Conservation (phyloP, 495 filamentous ascomycete species). For the Chaetomium cochliodes region DNA sequence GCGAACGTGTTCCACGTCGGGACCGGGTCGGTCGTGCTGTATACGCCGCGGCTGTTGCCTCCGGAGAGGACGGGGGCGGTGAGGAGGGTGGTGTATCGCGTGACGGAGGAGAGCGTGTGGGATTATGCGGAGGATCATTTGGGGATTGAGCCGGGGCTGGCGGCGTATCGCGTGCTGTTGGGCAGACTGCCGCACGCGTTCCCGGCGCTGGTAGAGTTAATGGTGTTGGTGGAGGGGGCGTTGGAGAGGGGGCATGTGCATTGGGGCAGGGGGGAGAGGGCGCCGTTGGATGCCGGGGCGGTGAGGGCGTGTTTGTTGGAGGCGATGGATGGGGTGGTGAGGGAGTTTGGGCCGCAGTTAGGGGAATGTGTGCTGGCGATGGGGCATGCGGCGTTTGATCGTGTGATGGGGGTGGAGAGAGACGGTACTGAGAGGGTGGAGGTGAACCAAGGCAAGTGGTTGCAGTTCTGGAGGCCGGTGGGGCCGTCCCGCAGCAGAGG, state of each 20-base stretch:
- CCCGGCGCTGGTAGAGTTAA: slow-evolving; percentile 12
- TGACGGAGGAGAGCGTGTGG: slow-evolving; percentile 13
- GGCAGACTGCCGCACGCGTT: slow-evolving; percentile 15
- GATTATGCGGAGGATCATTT: slow-evolving; percentile 23
- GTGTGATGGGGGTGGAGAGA: slow-evolving; percentile 8
- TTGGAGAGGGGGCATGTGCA: background rate
- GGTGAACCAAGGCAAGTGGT: background rate
- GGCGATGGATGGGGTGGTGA: slow-evolving; percentile 14
- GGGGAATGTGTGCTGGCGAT: slow-evolving; percentile 10
- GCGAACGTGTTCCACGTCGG: slow-evolving; percentile 26
- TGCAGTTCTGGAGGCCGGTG: slow-evolving; percentile 15
- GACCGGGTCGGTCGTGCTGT: slow-evolving; percentile 17
- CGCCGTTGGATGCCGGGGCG: background rate
- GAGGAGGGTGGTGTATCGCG: background rate
- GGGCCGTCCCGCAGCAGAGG: background rate
- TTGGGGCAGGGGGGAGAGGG: background rate
- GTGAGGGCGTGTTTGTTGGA: slow-evolving; percentile 2
- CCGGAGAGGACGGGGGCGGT: background rate
- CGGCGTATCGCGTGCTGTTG: slow-evolving; percentile 18
- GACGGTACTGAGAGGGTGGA: background rate
- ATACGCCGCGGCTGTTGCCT: slow-evolving; percentile 10
- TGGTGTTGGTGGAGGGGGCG: slow-evolving; percentile 9
- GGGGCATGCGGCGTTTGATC: slow-evolving; percentile 4
- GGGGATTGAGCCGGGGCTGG: slow-evolving; percentile 12
- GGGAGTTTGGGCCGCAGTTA: slow-evolving; percentile 7